Base-by-base conservation (phyloP, 805 yeast species). In the Candida gorgasii region DNA sequence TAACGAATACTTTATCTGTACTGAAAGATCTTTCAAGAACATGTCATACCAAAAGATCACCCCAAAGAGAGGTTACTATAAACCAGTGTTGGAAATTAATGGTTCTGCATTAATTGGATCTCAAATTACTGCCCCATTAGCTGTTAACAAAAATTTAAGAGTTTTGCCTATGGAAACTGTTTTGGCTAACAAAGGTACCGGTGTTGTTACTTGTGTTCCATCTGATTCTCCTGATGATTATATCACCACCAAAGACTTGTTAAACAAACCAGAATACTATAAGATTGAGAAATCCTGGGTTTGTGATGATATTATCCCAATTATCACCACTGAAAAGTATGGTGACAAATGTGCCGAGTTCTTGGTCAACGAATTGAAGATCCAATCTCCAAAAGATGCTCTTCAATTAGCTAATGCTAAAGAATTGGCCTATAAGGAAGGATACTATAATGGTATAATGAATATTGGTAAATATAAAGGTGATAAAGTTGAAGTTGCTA, bases 221-320 rank as follows among this genome's bases (percentile, higher is more conserved):
- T 84, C 96, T n/a, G 97, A 90, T 67, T 90, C 98, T 44, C 98
- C 99, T 47, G 99, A 93, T 72, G 99, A 93, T 73, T 93, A 58
- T 61, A 82, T 92, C 67, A 93, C 97, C 46, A 78, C 85, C 37
- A 75, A 74, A 57, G 99, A 93, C 53, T 78, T 93, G 55, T 76
- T 77, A 55, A 82, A 88, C 73, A 92, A 92, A 72, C 86, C 97
- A 23, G 97, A 89, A 57, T 92, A 82, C 65, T 90, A 92, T 64
- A 79, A 82, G 42, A 86, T 92, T 58, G 76, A 90, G 48, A 76
- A 81, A 55, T 89, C 83, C 48, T 93, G 98, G 99, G 93, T 87
- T 32, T 67, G 76, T 36, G 73, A 77, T 44, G 92, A 86, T 11
- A 78, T 84, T 23, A 68, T 87, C 33, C 80, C 95, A 20, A 76